phyloP scores from a whole-genome alignment of 306 rosid genomes.

The Cyclanthera cordifolia region DNA sequence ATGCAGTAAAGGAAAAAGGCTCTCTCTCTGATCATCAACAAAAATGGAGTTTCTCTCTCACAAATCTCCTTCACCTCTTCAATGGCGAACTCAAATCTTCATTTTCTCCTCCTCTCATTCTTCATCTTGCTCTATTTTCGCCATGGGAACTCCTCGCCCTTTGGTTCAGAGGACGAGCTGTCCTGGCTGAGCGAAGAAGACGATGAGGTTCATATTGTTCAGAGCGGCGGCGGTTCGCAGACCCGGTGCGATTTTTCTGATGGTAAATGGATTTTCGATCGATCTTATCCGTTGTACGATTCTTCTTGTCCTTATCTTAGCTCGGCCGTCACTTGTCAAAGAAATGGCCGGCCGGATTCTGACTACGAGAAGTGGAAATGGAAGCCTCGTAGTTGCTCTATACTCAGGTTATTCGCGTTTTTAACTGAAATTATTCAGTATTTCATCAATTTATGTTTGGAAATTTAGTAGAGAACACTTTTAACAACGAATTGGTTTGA shows the following conservation, averaged over 20 bases:
- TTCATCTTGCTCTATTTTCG: slow-evolving; percentile 29
- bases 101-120: slow-evolving; percentile 17
- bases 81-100: slow-evolving; percentile 46
- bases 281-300: slow-evolving; percentile 82
- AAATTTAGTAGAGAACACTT: background rate
- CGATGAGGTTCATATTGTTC: slow-evolving; percentile 52
- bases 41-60: slow-evolving; percentile 9
- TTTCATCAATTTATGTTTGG: background rate
- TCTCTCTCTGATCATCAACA: slow-evolving; percentile 14
- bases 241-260: slow-evolving; percentile 51
- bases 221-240: slow-evolving; percentile 29
- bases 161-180: slow-evolving; percentile 31
- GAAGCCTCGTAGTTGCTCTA: slow-evolving; percentile 67
- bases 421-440: background rate
- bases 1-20: slow-evolving; percentile 47
- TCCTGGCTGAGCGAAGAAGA: slow-evolving; percentile 40
- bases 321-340: slow-evolving; percentile 74
- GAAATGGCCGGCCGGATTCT: slow-evolving; percentile 91
- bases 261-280: slow-evolving; percentile 84
- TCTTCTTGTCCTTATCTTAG: slow-evolving; percentile 69
- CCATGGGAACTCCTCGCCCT: slow-evolving; percentile 27
- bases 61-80: slow-evolving; percentile 23
- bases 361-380: slow-evolving; percentile 91
- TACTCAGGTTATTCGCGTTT: slow-evolving; percentile 44
- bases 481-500: background rate